Evolutionary conservation across 1,284 basidiomycete genomes (phyloP).

Genomic region (Malassezia globosa): DNA sequence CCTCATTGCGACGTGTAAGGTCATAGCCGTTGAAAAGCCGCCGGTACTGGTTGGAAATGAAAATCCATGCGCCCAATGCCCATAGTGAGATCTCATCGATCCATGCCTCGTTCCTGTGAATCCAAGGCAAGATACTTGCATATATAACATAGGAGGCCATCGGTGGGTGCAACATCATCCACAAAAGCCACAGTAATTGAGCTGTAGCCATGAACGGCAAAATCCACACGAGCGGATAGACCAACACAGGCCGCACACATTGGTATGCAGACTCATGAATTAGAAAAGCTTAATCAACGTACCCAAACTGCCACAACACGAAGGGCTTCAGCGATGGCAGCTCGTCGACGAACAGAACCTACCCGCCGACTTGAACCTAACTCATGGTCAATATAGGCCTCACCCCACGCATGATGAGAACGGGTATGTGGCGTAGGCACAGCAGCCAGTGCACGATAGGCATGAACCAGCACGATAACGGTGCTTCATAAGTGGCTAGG

Average conservation of each 20-base stretch:
- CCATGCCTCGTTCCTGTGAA: slow-evolving; percentile 1
- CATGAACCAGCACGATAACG: background rate
- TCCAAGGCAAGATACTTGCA: background rate
- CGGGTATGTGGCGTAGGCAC: background rate
- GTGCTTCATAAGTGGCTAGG: background rate
- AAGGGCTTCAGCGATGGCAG: background rate
- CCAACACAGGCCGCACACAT: background rate
- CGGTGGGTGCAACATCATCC: slow-evolving; percentile 9
- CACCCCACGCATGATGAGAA: slow-evolving; percentile 3
- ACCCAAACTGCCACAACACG: slow-evolving; percentile 6
- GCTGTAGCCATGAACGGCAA: slow-evolving; percentile 8
- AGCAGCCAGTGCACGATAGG: slow-evolving; percentile 3
- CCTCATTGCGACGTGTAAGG: background rate
- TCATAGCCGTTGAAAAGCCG: no score
- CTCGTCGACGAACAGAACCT: slow-evolving; percentile 8
- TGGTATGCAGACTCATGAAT: background rate
- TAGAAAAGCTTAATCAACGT: background rate
- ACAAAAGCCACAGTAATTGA: slow-evolving; percentile 12
- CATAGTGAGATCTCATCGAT: slow-evolving; percentile 8
- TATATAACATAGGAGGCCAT: background rate
- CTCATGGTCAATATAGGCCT: background rate
- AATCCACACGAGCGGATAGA: slow-evolving; percentile 5
- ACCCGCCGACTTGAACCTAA: slow-evolving; percentile 2
- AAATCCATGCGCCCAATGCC: slow-evolving; percentile 3
- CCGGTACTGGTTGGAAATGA: background rate